These are phyloP conservation scores for Talaromyces sp. DNA, from an alignment of 2,329 filamentous ascomycete species.

Conservation along the genomic window DNA sequence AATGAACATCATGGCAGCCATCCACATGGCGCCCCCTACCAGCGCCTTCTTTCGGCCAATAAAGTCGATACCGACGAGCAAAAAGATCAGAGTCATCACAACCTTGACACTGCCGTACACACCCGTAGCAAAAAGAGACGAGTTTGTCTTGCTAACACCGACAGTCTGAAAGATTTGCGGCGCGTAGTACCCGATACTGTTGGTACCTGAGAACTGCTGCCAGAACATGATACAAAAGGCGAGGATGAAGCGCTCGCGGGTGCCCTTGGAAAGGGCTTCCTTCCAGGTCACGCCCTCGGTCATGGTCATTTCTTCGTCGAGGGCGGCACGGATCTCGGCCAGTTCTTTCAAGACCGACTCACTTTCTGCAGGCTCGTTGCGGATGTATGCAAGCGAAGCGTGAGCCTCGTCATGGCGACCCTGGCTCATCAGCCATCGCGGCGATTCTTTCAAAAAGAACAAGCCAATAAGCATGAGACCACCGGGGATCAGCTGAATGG, in stretches of 20 bases:
- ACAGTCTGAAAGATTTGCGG: conserved; percentile 35
- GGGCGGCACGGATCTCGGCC: conserved; percentile 36
- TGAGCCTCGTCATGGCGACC: conserved; percentile 43
- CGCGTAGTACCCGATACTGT: conserved; percentile 36
- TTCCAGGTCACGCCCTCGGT: conserved; percentile 40
- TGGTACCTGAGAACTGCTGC: conserved; percentile 38
- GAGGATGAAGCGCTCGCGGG: conserved; percentile 33
- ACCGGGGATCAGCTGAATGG: conserved; percentile 50
- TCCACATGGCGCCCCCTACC: conserved; percentile 31
- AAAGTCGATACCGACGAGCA: conserved; percentile 35
- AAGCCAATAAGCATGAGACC: conserved; percentile 47
- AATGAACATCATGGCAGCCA: conserved; percentile 36
- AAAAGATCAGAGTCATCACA: conserved; percentile 31
- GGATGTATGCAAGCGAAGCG: conserved; percentile 32
- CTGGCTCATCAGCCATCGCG: conserved; percentile 53
- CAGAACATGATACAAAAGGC: conserved; percentile 37
- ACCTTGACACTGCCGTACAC: conserved; percentile 37
- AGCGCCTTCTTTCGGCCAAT: conserved; percentile 32
- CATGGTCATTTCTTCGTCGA: conserved; percentile 37
- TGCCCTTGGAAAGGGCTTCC: conserved; percentile 35
- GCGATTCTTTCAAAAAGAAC: conserved; percentile 49
- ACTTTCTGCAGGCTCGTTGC: conserved; percentile 24
- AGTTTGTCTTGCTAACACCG: conserved; percentile 27
- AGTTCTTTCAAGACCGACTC: conserved; percentile 28
- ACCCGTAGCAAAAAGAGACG: conserved; percentile 34